These are phyloP conservation scores for Astragalus membranaceus DNA, from an alignment of 306 rosid species.

Conservation along the genomic window DNA sequence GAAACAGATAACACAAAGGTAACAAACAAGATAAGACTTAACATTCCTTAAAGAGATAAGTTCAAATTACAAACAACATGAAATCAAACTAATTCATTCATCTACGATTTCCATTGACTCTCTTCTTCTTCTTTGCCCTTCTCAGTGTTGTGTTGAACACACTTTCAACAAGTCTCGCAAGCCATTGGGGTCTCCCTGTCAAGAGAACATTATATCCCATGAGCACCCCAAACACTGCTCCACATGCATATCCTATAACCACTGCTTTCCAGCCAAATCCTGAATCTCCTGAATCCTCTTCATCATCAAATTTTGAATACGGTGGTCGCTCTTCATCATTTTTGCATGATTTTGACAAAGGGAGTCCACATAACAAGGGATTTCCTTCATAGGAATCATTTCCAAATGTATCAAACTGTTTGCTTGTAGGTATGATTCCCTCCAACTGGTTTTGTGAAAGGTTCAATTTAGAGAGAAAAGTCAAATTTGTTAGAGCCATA, in stretches of 20 bases:
- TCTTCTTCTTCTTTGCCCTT: background rate
- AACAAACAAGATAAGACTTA: background rate
- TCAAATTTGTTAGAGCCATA: background rate
- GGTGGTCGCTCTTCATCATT: background rate
- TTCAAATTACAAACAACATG: background rate
- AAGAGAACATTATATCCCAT: constrained; percentile 7
- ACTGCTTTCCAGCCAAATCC: constrained; percentile 24
- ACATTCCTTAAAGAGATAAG: background rate
- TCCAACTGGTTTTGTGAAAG: constrained; percentile 28
- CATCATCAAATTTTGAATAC: background rate
- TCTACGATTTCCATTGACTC: background rate
- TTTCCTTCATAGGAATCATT: too few relatives aligned
- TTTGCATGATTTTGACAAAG: constrained; percentile 10
- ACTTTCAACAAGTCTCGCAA: background rate
- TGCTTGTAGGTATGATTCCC: constrained; percentile 33
- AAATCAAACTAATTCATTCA: background rate
- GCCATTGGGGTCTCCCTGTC: background rate
- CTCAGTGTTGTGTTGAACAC: background rate
- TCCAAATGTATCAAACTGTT: constrained; percentile 14
- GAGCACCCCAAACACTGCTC: constrained; percentile 5
- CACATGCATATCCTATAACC: constrained; percentile 25
- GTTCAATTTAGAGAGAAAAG: background rate
- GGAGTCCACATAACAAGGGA: background rate
- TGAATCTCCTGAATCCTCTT: background rate
- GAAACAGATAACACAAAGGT: background rate